phyloP scores from a whole-genome alignment of 176 grass and related monocot species.

The Poa annua region DNA sequence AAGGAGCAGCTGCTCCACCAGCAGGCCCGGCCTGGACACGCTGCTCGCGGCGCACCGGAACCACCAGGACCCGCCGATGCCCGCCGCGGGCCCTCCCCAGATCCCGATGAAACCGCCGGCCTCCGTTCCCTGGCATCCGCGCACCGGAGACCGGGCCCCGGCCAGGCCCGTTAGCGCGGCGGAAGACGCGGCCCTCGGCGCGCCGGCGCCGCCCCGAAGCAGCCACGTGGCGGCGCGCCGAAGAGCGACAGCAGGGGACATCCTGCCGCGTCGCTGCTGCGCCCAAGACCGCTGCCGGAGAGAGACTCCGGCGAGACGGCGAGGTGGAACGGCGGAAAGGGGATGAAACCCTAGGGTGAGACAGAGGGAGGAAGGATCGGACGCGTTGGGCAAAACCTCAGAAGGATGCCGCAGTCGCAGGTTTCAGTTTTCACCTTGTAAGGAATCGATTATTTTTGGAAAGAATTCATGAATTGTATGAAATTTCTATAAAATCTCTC shows the following conservation, averaged over 20 bases:
- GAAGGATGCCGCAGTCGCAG: background rate
- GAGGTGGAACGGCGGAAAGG: background rate
- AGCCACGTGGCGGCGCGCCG: background rate
- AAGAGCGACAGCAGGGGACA: background rate
- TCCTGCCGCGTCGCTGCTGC: background rate
- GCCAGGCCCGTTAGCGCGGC: background rate
- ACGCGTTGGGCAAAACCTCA: background rate
- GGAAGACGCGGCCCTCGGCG: slow-evolving; percentile 4
- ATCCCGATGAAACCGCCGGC: slow-evolving; percentile 5
- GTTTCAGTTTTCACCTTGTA: background rate
- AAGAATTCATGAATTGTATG: background rate
- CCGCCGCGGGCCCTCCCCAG: background rate
- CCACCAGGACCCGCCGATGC: slow-evolving; percentile 5
- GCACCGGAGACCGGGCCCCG: background rate
- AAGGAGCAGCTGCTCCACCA: slow-evolving; percentile 27
- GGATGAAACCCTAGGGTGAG: slow-evolving; percentile 25
- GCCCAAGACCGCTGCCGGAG: background rate
- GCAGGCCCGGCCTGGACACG: slow-evolving; percentile 29
- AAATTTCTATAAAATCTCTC: background rate
- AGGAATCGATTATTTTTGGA: background rate
- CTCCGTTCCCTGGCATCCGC: background rate
- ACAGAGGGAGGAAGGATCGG: background rate
- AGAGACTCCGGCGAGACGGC: background rate
- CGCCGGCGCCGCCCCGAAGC: slow-evolving; percentile 18
- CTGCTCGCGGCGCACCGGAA: slow-evolving; percentile 37